Conservation (phyloP, 306 rosid species). For the Dalbergia cochinchinensis region DNA sequence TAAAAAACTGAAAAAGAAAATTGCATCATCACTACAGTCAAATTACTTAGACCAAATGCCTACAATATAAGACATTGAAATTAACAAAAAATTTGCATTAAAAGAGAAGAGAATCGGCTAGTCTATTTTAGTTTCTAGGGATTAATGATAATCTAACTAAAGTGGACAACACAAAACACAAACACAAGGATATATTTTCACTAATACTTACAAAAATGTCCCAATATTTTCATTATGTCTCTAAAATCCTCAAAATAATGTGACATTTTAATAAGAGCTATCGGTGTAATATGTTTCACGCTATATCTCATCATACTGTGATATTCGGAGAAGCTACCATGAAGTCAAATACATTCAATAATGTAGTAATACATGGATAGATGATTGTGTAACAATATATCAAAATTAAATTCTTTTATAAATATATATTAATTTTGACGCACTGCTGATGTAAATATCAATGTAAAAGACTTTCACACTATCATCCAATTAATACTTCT, state of each 20-base stretch:
- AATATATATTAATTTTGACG: too few species aligned
- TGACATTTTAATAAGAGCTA: not conserved
- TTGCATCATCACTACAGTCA: constrained; percentile 29
- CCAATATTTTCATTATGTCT: not conserved
- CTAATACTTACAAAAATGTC: not conserved
- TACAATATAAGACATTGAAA: not conserved
- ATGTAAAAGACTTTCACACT: too few species aligned
- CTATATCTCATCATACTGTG: too few species aligned
- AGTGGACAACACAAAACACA: not conserved
- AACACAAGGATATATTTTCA: not conserved
- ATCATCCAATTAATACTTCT: too few species aligned
- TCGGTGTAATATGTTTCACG: too few species aligned
- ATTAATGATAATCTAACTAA: not conserved
- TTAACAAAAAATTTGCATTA: constrained; percentile 17
- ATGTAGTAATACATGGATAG: too few species aligned
- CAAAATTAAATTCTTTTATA: too few species aligned
- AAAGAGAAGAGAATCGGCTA: constrained; percentile 8
- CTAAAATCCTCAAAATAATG: not conserved
- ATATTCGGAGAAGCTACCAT: too few species aligned
- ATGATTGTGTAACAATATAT: too few species aligned
- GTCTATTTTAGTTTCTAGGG: constrained; percentile 17
- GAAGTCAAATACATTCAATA: too few species aligned
- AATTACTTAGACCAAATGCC: constrained; percentile 32
- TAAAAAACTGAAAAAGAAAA: constrained; percentile 71
- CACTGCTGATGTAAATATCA: too few species aligned